Evolutionary conservation across 2,329 filamentous ascomycete species (phyloP).

Genomic region (Epichloe scottii): DNA sequence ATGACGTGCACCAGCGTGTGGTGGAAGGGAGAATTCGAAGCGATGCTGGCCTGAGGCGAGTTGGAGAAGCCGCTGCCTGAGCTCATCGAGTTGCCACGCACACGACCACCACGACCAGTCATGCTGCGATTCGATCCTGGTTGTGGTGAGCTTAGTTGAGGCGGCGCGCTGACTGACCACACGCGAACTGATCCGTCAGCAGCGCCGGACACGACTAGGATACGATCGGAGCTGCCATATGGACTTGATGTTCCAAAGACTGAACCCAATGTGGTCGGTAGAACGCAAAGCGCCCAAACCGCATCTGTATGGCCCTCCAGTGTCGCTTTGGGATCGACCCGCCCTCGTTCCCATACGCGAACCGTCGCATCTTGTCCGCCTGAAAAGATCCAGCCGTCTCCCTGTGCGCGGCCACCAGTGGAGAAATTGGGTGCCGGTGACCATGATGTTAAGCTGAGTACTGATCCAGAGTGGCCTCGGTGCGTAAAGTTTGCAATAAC

Average conservation of each 20-base stretch:
- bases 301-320: conserved; percentile 91
- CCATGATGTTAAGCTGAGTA: conserved; percentile 78
- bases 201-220: conserved; percentile 80
- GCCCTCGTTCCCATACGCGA: conserved; percentile 86
- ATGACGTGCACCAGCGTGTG: conserved; percentile 85
- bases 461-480: conserved; percentile 80
- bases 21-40: conserved; percentile 75
- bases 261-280: conserved; percentile 69
- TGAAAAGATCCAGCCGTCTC: conserved; percentile 97
- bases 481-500: conserved; percentile 92
- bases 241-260: conserved; percentile 66
- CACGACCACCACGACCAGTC: conserved; percentile 52
- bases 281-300: conserved; percentile 88
- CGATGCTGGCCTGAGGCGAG: conserved; percentile 77
- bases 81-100: conserved; percentile 84
- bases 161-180: conserved; percentile 88
- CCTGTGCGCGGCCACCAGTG: conserved; percentile 73
- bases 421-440: conserved; percentile 80
- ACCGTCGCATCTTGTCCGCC: conserved; percentile 90
- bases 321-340: conserved; percentile 90
- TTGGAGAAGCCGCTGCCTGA: conserved; percentile 86
- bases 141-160: conserved; percentile 71
- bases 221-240: conserved; percentile 71
- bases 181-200: conserved; percentile 86
- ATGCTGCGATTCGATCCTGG: conserved; percentile 49